These are phyloP conservation scores for Nitzschia sp. DNA, from an alignment of 108 stramenopile species.

Conservation along the genomic window DNA sequence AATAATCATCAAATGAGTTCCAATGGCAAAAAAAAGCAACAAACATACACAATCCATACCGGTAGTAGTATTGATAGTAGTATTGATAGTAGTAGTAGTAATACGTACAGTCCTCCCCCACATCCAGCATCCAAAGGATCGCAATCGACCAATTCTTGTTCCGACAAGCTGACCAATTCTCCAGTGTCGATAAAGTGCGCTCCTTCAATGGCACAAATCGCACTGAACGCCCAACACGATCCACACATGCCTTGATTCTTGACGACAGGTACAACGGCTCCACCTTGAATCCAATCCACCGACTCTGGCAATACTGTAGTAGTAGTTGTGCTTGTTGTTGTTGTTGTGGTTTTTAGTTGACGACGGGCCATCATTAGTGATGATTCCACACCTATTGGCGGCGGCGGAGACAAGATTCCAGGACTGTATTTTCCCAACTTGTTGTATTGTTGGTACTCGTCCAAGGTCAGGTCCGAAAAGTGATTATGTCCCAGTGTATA, in stretches of 20 bases:
- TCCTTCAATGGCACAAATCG: constrained; percentile 89
- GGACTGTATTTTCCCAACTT: constrained; percentile 54
- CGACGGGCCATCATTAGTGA: background rate
- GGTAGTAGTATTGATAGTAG: background rate
- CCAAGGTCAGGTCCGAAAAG: constrained; percentile 80
- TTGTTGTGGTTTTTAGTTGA: background rate
- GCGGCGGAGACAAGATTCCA: background rate
- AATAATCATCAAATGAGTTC: background rate
- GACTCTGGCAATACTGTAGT: constrained; percentile 39
- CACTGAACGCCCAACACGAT: constrained; percentile 91
- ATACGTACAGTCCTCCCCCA: constrained; percentile 69
- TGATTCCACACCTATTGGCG: background rate
- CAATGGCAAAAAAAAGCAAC: background rate
- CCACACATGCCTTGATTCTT: constrained; percentile 93
- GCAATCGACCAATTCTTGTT: constrained; percentile 91
- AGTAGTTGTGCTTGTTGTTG: background rate
- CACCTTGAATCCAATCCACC: constrained; percentile 77
- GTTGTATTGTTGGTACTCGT: constrained; percentile 69
- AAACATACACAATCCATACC: background rate
- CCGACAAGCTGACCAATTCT: constrained; percentile 68
- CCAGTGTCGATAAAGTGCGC: constrained; percentile 78
- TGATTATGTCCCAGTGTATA: constrained; percentile 82
- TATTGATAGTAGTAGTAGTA: background rate
- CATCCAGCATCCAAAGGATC: constrained; percentile 81
- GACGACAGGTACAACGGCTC: constrained; percentile 81